Percentiles rank a stretch among this genome's conserved stretches.
phyloP scores from a whole-genome alignment of 129 eudicot species.

The Lactuca saligna region DNA sequence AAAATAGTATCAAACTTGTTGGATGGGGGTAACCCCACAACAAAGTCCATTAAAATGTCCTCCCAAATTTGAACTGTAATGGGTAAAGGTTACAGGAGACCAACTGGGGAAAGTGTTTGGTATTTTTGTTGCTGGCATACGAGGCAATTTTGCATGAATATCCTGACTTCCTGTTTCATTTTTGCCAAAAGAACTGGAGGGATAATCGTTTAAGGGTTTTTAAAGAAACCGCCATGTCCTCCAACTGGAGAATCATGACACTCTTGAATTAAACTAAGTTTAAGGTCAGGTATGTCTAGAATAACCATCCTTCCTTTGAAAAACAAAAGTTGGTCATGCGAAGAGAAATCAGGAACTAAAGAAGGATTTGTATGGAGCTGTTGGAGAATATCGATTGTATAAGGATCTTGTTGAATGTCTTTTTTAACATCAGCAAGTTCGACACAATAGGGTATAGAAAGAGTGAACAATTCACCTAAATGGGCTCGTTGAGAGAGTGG shows the following conservation, averaged over 20 bases:
- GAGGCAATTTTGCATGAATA: background rate
- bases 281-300: conserved; percentile 1
- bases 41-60: too few relatives aligned
- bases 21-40: too few relatives aligned
- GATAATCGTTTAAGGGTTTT: background rate
- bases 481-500: background rate
- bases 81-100: conserved; percentile 4
- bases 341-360: background rate
- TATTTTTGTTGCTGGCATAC: conserved; percentile 5
- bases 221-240: background rate
- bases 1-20: too few relatives aligned
- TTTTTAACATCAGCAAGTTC: background rate
- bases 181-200: background rate
- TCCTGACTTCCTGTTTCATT: background rate
- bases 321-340: too few relatives aligned
- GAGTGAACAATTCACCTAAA: background rate
- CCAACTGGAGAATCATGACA: background rate
- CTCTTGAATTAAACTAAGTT: background rate
- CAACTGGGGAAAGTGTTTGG: background rate
- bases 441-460: background rate
- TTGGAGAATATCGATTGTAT: background rate
- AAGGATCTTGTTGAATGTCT: background rate
- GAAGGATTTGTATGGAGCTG: background rate
- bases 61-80: too few relatives aligned
- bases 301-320: background rate